phyloP scores from a whole-genome alignment of 2,329 filamentous ascomycete species.

The Ceratocystis destructans region DNA sequence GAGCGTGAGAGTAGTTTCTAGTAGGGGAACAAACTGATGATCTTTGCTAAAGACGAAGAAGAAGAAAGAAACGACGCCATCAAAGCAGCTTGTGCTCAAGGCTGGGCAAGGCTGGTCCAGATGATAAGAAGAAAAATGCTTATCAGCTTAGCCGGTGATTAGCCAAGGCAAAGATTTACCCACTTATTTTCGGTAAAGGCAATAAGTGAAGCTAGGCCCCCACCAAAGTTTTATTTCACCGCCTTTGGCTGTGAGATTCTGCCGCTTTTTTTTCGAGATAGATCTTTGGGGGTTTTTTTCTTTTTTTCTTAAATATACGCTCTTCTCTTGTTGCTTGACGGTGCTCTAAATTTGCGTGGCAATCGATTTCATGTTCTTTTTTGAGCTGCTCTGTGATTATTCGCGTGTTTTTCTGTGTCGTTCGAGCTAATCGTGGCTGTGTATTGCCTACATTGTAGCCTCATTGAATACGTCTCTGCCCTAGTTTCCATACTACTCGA shows the following conservation, averaged over 20 bases:
- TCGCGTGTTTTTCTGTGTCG: too few species aligned
- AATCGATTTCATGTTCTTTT: not conserved
- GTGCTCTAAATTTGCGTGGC: not conserved
- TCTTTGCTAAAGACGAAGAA: constrained; percentile 13
- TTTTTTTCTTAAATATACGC: not conserved
- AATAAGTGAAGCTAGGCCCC: not conserved
- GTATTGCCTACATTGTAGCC: not conserved
- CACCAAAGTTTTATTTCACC: constrained; percentile 6
- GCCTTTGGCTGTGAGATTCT: constrained; percentile 6
- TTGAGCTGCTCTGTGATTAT: too few species aligned
- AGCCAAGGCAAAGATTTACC: not conserved
- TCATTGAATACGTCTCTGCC: too few species aligned
- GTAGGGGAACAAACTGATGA: not conserved
- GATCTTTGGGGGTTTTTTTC: not conserved
- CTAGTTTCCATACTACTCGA: too few species aligned
- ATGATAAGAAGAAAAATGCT: constrained; percentile 5
- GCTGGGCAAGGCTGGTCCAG: constrained; percentile 2
- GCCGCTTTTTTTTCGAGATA: not conserved
- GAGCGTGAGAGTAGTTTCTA: not conserved
- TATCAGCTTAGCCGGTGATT: constrained; percentile 15
- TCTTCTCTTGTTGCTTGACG: not conserved
- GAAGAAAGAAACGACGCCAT: constrained; percentile 2
- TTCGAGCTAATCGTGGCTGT: not conserved
- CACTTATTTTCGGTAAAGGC: not conserved
- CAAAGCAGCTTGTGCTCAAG: not conserved